These are phyloP conservation scores for Metarhizium album DNA, from an alignment of 2,329 filamentous ascomycete genomes.

Conservation along the genomic window DNA sequence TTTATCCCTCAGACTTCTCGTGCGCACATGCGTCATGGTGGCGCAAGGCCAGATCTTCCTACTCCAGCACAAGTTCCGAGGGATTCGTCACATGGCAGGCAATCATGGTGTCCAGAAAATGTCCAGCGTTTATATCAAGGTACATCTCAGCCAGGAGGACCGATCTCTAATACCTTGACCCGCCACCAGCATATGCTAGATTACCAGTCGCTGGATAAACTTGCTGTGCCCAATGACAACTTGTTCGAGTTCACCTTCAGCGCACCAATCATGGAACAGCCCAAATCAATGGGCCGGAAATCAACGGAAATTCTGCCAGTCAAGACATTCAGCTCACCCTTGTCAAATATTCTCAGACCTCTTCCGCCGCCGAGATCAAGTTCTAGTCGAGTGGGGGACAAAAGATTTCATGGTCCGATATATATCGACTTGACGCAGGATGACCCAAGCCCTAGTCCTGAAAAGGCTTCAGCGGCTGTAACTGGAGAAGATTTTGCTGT, in stretches of 20 bases:
- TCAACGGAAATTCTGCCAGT: neutral
- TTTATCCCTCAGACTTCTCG: neutral
- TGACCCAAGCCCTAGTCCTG: neutral
- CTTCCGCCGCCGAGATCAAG: neutral
- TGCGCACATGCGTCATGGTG: neutral
- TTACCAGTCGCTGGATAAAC: neutral
- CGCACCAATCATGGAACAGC: neutral
- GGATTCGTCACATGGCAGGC: neutral
- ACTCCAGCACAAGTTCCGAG: neutral
- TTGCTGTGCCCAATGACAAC: neutral
- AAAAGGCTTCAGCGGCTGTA: neutral
- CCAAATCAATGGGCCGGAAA: neutral
- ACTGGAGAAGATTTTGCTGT: neutral
- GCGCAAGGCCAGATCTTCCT: neutral
- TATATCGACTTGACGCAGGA: slow-evolving; percentile 1
- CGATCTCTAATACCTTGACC: neutral
- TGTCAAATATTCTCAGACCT: neutral
- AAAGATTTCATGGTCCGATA: neutral
- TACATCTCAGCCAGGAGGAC: neutral
- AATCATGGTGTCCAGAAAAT: neutral
- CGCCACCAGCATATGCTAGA: neutral
- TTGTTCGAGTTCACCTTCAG: neutral
- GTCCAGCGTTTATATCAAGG: neutral
- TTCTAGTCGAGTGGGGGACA: neutral
- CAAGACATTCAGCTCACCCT: neutral